Percentiles rank a stretch among this genome's conserved stretches.
Conservation (phyloP, 495 filamentous ascomycete genomes). For the Acidomyces sp. region DNA sequence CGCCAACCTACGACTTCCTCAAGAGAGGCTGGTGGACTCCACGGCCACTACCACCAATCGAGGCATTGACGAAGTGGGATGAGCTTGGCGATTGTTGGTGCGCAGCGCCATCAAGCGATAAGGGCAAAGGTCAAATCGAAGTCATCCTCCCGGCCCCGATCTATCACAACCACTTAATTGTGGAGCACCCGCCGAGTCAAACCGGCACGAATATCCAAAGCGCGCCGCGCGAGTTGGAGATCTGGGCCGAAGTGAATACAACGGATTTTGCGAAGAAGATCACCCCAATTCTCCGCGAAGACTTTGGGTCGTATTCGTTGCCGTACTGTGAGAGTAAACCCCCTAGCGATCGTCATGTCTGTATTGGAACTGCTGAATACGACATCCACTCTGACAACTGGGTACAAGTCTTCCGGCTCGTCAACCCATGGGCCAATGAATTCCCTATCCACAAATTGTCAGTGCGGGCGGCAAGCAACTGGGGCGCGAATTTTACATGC, state of each 20-base stretch:
- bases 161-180: conserved; percentile 41
- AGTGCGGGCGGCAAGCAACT: conserved; percentile 40
- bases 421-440: conserved; percentile 27
- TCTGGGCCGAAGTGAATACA: conserved; percentile 40
- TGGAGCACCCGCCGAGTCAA: conserved; percentile 48
- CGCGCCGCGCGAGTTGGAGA: conserved; percentile 47
- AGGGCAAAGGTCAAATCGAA: conserved; percentile 32
- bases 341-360: conserved; percentile 30
- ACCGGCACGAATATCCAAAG: conserved; percentile 41
- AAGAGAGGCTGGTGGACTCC: neutral
- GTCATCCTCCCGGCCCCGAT: conserved; percentile 36
- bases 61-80: conserved; percentile 42
- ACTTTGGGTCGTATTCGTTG: neutral
- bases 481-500: conserved; percentile 45
- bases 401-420: conserved; percentile 39
- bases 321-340: conserved; percentile 3
- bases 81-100: conserved; percentile 61
- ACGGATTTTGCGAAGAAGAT: neutral
- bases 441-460: conserved; percentile 33
- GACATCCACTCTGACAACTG: conserved; percentile 31
- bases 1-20: conserved; percentile 14
- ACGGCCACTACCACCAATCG: conserved; percentile 21
- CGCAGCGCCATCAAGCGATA: conserved; percentile 25
- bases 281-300: conserved; percentile 11
- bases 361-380: conserved; percentile 42